Evolutionary conservation across 352 stramenopile species (phyloP).

Genomic region (Globisporangium uncinulatum): DNA sequence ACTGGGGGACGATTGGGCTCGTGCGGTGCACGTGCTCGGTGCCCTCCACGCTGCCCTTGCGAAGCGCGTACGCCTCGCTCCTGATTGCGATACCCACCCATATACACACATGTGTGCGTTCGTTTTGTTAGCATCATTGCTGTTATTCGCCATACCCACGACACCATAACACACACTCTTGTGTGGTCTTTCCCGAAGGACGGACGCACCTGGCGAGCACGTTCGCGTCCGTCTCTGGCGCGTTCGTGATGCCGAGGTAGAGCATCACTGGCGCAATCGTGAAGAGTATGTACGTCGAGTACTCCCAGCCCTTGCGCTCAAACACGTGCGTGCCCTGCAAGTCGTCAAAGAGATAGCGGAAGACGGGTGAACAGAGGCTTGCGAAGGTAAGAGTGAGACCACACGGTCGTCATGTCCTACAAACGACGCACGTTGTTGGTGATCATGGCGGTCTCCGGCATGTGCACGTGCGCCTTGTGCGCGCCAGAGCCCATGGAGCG

Average conservation of each 20-base stretch:
- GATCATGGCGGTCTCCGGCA: conserved; percentile 85
- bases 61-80: conserved; percentile 48
- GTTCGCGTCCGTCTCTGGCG: conserved; percentile 78
- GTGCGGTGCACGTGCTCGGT: conserved; percentile 29
- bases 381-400: neutral
- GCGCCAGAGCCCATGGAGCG: conserved; percentile 43
- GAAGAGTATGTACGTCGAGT: conserved; percentile 74
- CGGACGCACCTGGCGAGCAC: conserved; percentile 63
- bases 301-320: conserved; percentile 80
- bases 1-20: conserved; percentile 37
- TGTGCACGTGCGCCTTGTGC: conserved; percentile 57
- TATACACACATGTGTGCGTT: neutral
- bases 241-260: conserved; percentile 74
- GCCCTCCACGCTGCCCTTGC: conserved; percentile 41
- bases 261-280: conserved; percentile 64
- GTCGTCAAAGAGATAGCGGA: neutral
- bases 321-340: conserved; percentile 69
- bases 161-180: neutral
- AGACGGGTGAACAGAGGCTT: too few species aligned
- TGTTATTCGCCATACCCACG: neutral
- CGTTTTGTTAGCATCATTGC: too few species aligned
- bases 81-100: conserved; percentile 13
- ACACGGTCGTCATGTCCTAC: neutral
- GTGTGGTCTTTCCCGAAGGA: neutral
- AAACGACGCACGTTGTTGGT: conserved; percentile 70